phyloP scores from a whole-genome alignment of 805 yeast genomes.

The Ascoidea tarda region DNA sequence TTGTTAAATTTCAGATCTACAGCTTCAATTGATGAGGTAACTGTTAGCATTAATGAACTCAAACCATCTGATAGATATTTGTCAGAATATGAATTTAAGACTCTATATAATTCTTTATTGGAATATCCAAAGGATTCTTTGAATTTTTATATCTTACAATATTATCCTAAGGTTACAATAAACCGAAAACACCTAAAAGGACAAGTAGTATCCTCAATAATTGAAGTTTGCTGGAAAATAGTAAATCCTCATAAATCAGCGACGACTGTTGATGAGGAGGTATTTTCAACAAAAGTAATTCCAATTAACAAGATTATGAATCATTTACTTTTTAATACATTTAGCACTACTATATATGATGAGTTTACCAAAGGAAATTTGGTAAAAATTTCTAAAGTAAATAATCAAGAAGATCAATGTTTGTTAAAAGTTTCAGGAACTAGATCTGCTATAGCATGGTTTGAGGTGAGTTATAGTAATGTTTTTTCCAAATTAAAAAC shows the following conservation, averaged over 20 bases:
- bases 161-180: neutral
- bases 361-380: neutral
- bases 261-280: neutral
- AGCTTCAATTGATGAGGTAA: too few species aligned
- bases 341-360: neutral
- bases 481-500: conserved; percentile 1
- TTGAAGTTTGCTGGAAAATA: too few species aligned
- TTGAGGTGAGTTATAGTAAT: conserved; percentile 7
- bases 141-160: neutral
- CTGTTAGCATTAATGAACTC: too few species aligned
- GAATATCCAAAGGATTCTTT: neutral
- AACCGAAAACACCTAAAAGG: neutral
- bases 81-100: too few species aligned
- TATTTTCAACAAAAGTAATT: too few species aligned
- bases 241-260: neutral
- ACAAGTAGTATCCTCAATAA: neutral
- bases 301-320: neutral
- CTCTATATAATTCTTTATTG: too few species aligned
- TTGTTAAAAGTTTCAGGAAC: conserved; percentile 3
- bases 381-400: too few species aligned
- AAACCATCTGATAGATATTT: too few species aligned
- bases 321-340: neutral
- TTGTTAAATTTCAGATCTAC: too few species aligned
- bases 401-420: neutral
- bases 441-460: conserved; percentile 6